A percentile compares a stretch with the other conserved stretches of the same genome.
phyloP scores from a whole-genome alignment of 2,329 filamentous ascomycete species.

The Venturia pyrina region DNA sequence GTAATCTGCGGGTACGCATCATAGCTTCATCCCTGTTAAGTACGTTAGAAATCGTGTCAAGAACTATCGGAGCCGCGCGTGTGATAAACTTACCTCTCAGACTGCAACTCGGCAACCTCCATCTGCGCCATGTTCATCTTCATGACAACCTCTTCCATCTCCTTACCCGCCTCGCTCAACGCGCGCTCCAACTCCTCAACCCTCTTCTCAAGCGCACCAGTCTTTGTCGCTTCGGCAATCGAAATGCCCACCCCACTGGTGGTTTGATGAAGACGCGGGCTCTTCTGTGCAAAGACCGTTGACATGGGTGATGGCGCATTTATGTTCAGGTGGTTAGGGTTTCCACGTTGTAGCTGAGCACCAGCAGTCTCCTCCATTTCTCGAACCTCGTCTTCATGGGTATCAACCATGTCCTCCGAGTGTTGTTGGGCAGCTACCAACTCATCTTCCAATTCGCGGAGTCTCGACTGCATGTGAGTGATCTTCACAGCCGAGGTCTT shows the following conservation, averaged over 20 bases:
- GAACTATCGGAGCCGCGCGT: not conserved
- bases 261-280: slow-evolving; percentile 51
- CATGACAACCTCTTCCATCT: slow-evolving; percentile 76
- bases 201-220: slow-evolving; percentile 64
- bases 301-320: slow-evolving; percentile 12
- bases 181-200: slow-evolving; percentile 80
- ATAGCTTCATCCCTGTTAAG: slow-evolving; percentile 56
- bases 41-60: slow-evolving; percentile 4
- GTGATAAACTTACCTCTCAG: slow-evolving; percentile 41
- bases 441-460: slow-evolving; percentile 75
- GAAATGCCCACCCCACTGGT: slow-evolving; percentile 46
- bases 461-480: slow-evolving; percentile 67
- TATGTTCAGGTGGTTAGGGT: not conserved
- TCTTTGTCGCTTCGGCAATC: slow-evolving; percentile 60
- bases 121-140: slow-evolving; percentile 77
- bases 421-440: slow-evolving; percentile 73
- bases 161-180: slow-evolving; percentile 61
- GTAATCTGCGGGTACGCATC: slow-evolving; percentile 58
- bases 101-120: slow-evolving; percentile 69
- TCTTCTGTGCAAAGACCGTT: slow-evolving; percentile 44
- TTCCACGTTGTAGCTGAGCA: slow-evolving; percentile 57
- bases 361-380: slow-evolving; percentile 68
- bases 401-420: slow-evolving; percentile 72
- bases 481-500: slow-evolving; percentile 72
- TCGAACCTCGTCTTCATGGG: slow-evolving; percentile 77